Evolutionary conservation across 371 early-diverging fungal genomes (phyloP), one percentile per base, ranked within the genome.

Genomic region (Mortierella sp.): DNA sequence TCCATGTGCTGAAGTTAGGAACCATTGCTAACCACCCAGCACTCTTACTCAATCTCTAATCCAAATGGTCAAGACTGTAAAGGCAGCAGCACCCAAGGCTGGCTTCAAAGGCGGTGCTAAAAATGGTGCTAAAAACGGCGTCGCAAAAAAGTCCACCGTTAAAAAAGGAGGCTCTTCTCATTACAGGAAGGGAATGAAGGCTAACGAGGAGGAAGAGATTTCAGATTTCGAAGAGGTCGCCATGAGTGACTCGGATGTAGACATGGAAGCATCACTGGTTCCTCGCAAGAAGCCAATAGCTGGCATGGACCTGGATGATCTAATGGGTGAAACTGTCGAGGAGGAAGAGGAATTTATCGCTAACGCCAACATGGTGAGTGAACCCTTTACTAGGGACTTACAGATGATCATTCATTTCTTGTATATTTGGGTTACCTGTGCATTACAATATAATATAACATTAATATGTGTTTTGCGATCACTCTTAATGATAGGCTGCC

Each of bases 401-500:
- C n/a, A n/a, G n/a, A n/a, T n/a, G n/a, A n/a, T n/a, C n/a, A n/a
- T n/a, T n/a, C n/a, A n/a, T n/a, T n/a, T n/a, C n/a, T n/a, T n/a
- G n/a, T n/a, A n/a, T n/a, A n/a, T n/a, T n/a, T n/a, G n/a, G n/a
- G n/a, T n/a, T n/a, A n/a, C n/a, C n/a, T n/a, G n/a, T n/a, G n/a
- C n/a, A n/a, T n/a, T n/a, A n/a, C n/a, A n/a, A n/a, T n/a, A n/a
- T n/a, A n/a, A n/a, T n/a, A n/a, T n/a, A n/a, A 60, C 47, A n/a
- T 17, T 28, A 45, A 31, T n/a, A 8, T 42, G 6, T 22, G 8
- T 19, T 22, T 7, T n/a, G n/a, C 28, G 7, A 0, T 37, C 40
- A 13, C 40, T 37, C 40, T n/a, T 32, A 34, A 26, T 37, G 32
- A 15, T 40, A 88, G 68, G 87, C 85, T 23, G 92, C 91, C 2